These are phyloP conservation scores for Pestalotiopsis sp. DNA, from an alignment of 2,329 filamentous ascomycete genomes.

Conservation along the genomic window DNA sequence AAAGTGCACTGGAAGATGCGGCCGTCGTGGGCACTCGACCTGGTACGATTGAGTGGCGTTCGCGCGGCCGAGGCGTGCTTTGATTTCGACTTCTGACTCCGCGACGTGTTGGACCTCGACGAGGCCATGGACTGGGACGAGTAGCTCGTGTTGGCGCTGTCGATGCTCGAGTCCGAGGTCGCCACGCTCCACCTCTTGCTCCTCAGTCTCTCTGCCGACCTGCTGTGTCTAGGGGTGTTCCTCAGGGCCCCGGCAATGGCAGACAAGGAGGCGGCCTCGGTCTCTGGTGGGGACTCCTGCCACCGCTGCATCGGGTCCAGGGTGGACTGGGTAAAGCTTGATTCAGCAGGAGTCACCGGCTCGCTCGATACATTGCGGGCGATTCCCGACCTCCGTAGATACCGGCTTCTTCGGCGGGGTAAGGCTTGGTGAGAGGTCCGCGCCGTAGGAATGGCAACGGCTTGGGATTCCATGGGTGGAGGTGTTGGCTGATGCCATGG, in stretches of 20 bases:
- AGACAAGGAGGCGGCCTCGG: neutral
- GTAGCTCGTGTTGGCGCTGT: neutral
- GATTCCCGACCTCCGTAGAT: neutral
- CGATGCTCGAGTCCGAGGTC: neutral
- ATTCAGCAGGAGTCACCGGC: neutral
- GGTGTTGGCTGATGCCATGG: neutral
- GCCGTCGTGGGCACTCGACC: neutral
- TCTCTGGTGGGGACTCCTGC: conserved; percentile 1
- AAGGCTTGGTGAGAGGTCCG: neutral
- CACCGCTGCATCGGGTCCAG: conserved; percentile 1
- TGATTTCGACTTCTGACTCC: neutral
- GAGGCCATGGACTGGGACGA: neutral
- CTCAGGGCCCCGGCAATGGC: conserved; percentile 1
- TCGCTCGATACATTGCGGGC: too few species aligned
- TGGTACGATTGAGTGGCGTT: neutral
- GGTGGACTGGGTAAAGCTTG: neutral
- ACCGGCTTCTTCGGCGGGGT: neutral
- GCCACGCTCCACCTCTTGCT: neutral
- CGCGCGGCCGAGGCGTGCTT: neutral
- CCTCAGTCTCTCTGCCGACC: neutral
- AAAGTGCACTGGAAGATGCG: conserved; percentile 14
- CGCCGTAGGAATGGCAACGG: neutral
- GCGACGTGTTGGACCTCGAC: neutral
- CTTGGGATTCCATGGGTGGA: neutral
- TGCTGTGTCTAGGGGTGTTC: neutral